Evolutionary conservation across 257 asterid species (phyloP).

Genomic region (Mentha longifolia): DNA sequence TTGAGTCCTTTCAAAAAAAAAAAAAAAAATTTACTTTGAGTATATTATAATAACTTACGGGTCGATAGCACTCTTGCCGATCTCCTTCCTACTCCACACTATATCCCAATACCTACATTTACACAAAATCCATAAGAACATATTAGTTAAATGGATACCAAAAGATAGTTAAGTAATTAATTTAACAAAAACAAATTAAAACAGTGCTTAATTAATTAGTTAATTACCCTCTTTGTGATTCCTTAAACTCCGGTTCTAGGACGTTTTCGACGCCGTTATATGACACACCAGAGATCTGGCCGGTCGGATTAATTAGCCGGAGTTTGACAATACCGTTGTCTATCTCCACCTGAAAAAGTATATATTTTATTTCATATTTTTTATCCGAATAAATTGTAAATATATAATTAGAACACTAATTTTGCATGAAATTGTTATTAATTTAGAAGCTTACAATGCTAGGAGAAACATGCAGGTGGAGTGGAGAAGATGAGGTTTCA

Average conservation of each 20-base stretch:
- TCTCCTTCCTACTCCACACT: constrained; percentile 52
- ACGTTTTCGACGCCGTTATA: constrained; percentile 50
- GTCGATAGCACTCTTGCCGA: not conserved
- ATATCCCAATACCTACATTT: constrained; percentile 71
- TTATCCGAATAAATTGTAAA: not conserved
- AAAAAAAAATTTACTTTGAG: too few species aligned
- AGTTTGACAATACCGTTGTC: constrained; percentile 57
- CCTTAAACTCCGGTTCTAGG: constrained; percentile 39
- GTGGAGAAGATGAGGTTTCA: constrained; percentile 32
- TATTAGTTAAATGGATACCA: not conserved
- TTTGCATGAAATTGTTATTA: not conserved
- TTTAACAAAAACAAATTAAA: not conserved
- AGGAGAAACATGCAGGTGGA: constrained; percentile 26
- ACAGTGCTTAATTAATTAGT: not conserved
- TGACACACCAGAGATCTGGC: constrained; percentile 43
- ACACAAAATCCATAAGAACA: not conserved
- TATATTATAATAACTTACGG: too few species aligned
- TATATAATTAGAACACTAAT: too few species aligned
- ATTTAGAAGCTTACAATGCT: constrained; percentile 25
- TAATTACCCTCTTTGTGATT: constrained; percentile 52
- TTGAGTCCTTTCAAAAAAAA: too few species aligned
- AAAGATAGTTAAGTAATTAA: not conserved
- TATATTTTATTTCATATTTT: not conserved
- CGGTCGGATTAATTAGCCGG: constrained; percentile 47
- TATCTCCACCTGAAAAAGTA: constrained; percentile 48